Percentiles rank a stretch among this genome's conserved stretches.
phyloP scores from a whole-genome alignment of 179 eudicot species.

The Pouteria campechiana region DNA sequence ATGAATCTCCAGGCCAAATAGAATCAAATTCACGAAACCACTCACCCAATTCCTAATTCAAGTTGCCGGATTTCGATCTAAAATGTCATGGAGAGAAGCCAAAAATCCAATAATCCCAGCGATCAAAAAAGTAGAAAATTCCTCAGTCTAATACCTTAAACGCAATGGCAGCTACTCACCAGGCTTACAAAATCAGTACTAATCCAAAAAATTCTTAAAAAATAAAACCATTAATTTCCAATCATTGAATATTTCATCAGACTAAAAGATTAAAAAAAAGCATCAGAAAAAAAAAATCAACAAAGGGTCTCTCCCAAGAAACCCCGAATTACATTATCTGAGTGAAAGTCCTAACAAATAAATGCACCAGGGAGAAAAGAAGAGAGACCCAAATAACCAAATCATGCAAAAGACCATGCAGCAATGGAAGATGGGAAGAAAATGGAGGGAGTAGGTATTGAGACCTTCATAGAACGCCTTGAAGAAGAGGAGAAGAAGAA shows the following conservation, averaged over 20 bases:
- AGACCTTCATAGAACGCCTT: slow-evolving; percentile 43
- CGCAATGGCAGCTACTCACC: too few relatives aligned
- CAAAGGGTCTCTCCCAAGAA: background rate
- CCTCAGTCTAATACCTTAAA: too few relatives aligned
- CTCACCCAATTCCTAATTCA: too few relatives aligned
- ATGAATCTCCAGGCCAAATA: too few relatives aligned
- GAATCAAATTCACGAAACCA: too few relatives aligned
- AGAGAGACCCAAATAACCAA: background rate
- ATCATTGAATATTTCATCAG: too few relatives aligned
- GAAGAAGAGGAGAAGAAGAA: slow-evolving; percentile 22
- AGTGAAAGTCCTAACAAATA: background rate
- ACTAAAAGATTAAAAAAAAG: too few relatives aligned
- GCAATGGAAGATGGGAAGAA: background rate
- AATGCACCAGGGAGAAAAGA: background rate
- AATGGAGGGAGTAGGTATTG: background rate
- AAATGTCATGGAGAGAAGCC: too few relatives aligned
- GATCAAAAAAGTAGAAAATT: too few relatives aligned
- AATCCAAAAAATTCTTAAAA: background rate
- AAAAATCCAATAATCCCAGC: too few relatives aligned
- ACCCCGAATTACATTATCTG: background rate
- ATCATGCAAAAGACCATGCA: background rate
- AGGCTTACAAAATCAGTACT: too few relatives aligned
- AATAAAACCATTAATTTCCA: background rate
- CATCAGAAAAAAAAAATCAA: background rate
- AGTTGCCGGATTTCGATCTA: too few relatives aligned